phyloP scores from a whole-genome alignment of 176 grass and related monocot species.

The Carex littledalei region DNA sequence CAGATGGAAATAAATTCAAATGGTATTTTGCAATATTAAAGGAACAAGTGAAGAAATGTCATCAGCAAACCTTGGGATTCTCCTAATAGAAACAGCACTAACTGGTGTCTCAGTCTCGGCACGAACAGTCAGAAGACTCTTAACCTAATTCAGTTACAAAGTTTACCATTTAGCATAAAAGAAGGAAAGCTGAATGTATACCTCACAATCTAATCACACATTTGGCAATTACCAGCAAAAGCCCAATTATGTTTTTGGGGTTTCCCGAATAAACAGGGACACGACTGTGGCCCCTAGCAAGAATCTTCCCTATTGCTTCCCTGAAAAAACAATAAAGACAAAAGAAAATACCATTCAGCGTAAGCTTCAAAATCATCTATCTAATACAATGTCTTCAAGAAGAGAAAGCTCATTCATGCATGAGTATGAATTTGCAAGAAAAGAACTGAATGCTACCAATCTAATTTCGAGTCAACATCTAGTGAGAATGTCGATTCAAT shows the following conservation, averaged over 20 bases:
- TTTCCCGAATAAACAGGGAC: slow-evolving; percentile 96
- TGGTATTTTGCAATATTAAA: slow-evolving; percentile 2
- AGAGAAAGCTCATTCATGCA: not conserved
- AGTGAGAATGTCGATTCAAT: slow-evolving; percentile 99
- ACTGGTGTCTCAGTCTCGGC: slow-evolving; percentile 99
- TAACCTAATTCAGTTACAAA: slow-evolving; percentile 53
- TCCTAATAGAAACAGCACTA: slow-evolving; percentile 96
- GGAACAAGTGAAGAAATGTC: slow-evolving; percentile 12
- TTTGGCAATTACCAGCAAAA: slow-evolving; percentile 69
- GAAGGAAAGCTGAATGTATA: slow-evolving; percentile 8
- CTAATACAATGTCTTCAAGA: not conserved
- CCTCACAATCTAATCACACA: not conserved
- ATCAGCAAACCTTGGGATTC: slow-evolving; percentile 76
- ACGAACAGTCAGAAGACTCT: slow-evolving; percentile 99
- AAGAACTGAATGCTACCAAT: slow-evolving; percentile 46
- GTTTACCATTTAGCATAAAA: slow-evolving; percentile 20
- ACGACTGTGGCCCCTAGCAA: slow-evolving; percentile 95
- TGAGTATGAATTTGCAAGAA: slow-evolving; percentile 1
- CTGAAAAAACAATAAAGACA: slow-evolving; percentile 36
- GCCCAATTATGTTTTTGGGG: slow-evolving; percentile 91
- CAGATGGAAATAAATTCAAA: not conserved
- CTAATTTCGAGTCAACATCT: slow-evolving; percentile 98
- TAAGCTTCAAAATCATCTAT: not conserved
- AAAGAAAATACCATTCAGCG: slow-evolving; percentile 12
- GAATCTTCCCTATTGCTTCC: slow-evolving; percentile 99